Base-by-base conservation (phyloP, 1,284 basidiomycete species). In the Cystobasidiaceae sp. region DNA sequence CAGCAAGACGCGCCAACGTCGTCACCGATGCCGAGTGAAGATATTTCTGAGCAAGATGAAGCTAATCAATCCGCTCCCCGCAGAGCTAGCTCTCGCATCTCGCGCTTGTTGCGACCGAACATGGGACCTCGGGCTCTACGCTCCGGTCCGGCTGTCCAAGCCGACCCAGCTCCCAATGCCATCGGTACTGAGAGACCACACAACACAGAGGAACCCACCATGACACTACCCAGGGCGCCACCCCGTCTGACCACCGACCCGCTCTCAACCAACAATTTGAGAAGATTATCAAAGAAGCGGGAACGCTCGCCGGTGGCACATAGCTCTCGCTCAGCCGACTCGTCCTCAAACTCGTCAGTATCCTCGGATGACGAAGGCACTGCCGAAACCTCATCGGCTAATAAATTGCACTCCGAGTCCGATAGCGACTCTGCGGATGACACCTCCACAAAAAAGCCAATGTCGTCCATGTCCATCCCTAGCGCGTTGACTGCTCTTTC, bases 361-460 rank as follows among this genome's bases (percentile, higher is more conserved):
- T 52, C 60, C n/a, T 33, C 34, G n/a, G 46, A 39, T 23, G 32
- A 54, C 13, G 27, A n/a, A 2, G 37, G 23, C 30, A 44, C 11
- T 30, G 13, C 34, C 23, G 32, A 37, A 13, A 37, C 51, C n/a
- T 44, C 39, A 32, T 25, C 6, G 23, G 39, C 32, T 2, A 32
- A 56, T 9, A 27, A 32, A 19, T 46, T 44, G 6, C 30, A 23
- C 4, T 64, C 61, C 15, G 58, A 61, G 11, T 28, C 25, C 27
- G 37, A 57, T 43, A 57, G 54, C 39, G 54, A 57, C 37, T 64
- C 61, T 9, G 61, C 61, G 11, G 61, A 64, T 19, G 61, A 50
- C 37, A 52, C 55, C 13, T 64, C 61, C 4, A 56, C 61, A 2
- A 50, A 51, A 43, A 44, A 50, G 19, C 51, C 51, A 30, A 39